Conservation (phyloP, 148 eudicot genomes). For the Pharnaceum exiguum region DNA sequence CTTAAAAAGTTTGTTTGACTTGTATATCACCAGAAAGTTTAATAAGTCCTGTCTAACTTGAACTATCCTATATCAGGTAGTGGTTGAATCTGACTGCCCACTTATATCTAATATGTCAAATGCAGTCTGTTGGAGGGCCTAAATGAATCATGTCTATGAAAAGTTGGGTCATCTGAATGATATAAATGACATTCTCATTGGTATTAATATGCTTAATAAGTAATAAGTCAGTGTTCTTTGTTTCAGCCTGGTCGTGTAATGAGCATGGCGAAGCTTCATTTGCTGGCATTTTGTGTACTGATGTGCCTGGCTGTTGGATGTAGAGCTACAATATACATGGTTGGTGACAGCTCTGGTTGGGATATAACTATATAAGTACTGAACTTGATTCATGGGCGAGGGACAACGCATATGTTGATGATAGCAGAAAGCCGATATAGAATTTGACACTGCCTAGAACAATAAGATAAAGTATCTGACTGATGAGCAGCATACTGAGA, state of each 20-base stretch:
- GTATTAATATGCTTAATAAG: no score
- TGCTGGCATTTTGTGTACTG: slow-evolving; percentile 19
- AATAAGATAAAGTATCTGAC: no score
- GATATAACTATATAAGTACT: slow-evolving; percentile 84
- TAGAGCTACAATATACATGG: slow-evolving; percentile 54
- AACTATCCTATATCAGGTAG: slow-evolving; percentile 14
- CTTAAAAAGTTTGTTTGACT: neutral
- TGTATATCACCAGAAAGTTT: neutral
- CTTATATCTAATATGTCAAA: neutral
- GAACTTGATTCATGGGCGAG: slow-evolving; percentile 67
- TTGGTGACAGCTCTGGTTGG: slow-evolving; percentile 84
- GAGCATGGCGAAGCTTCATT: slow-evolving; percentile 11
- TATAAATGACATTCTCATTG: no score
- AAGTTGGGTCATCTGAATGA: slow-evolving; percentile 32
- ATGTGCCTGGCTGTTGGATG: slow-evolving; percentile 31
- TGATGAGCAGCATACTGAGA: no score
- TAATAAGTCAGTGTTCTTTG: no score
- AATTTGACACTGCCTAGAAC: no score
- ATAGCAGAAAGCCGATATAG: no score
- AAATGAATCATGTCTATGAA: slow-evolving; percentile 5
- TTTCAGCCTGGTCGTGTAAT: no score
- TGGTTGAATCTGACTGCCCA: slow-evolving; percentile 31
- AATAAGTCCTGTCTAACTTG: neutral
- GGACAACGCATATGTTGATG: slow-evolving; percentile 56
- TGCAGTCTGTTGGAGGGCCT: slow-evolving; percentile 3